Percentiles rank a stretch among this genome's conserved stretches.
Conservation (phyloP, 495 filamentous ascomycete species). For the Aspergillus coremiiformis region DNA sequence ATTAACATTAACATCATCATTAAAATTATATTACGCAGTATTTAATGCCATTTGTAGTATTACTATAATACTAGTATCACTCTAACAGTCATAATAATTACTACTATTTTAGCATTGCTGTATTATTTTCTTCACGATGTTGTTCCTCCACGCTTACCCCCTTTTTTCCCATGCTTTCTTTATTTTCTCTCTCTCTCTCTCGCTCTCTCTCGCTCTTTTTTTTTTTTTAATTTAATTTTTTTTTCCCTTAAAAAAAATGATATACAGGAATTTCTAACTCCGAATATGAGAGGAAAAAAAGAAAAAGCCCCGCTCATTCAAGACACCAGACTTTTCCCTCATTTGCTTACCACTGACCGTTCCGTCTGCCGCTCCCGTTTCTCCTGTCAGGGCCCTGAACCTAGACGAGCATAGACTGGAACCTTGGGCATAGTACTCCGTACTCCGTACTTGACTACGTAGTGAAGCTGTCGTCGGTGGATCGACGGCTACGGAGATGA, state of each 20-base stretch:
- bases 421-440: too few species aligned
- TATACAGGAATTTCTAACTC: slow-evolving; percentile 13
- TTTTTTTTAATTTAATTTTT: too few species aligned
- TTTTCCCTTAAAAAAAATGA: neutral
- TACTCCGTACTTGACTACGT: neutral
- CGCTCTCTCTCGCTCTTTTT: too few species aligned
- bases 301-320: neutral
- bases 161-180: neutral
- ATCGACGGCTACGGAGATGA: slow-evolving; percentile 9
- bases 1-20: neutral
- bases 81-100: too few species aligned
- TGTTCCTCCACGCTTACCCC: too few species aligned
- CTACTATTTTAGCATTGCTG: too few species aligned
- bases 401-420: slow-evolving; percentile 20
- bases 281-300: neutral
- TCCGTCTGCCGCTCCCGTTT: slow-evolving; percentile 24
- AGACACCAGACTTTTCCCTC: slow-evolving; percentile 3
- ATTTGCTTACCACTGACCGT: slow-evolving; percentile 16
- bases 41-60: too few species aligned
- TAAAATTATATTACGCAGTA: neutral
- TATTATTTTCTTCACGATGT: neutral
- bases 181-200: neutral
- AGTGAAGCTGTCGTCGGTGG: slow-evolving; percentile 4
- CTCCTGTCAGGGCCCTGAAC: slow-evolving; percentile 24
- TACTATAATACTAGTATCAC: too few species aligned